Evolutionary conservation across 306 rosid genomes (phyloP), one percentile per base, ranked within the genome.

Genomic region (Prinsepia uniflora): DNA sequence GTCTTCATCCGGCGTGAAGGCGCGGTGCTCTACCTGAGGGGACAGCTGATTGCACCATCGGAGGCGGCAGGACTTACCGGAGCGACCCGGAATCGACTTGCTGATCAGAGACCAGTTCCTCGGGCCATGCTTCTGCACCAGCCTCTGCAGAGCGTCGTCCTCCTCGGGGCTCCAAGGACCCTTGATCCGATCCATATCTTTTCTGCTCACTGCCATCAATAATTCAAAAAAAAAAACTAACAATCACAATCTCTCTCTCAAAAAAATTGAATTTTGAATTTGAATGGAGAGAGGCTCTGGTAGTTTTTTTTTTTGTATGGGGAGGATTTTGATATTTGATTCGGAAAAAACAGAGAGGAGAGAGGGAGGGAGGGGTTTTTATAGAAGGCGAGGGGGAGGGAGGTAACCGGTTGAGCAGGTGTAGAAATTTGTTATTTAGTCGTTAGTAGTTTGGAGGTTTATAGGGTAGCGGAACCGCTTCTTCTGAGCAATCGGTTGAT

Each of bases 131-230:
- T 89, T 95, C 82, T 91, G 87, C 0, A 95, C 99, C 7, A 95
- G 84, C 19, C 68, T 82, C 63, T 86, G 92, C 0, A 95, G 84
- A 0, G 97, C 87, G 6, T 86, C 91, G 64, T 94, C 99, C n/a
- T 94, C 99, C 61, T 94, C 97, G 0, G 96, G 97, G 63, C 96
- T 89, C 99, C 99, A 94, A 4, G 97, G 97, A 6, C 99, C 99
- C 60, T 89, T 91, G 86, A 95, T 89, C 85, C 97, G 92, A 78
- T 91, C 99, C 92, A 91, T 89, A 8, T 89, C 90, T 43, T 69
- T 86, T 13, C 85, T 74, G 44, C 43, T 72, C 0, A 71, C 19
- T 3, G 82, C 74, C 71, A 86, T 57, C 11, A 30, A 30, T 30
- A 30, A 1, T 30, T 30, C 36, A 3, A 30, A 30, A 30, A 30